A percentile compares a stretch with the other conserved stretches of the same genome.
phyloP scores from a whole-genome alignment of 345 rosid species.

The Eucalyptus cloeziana region DNA sequence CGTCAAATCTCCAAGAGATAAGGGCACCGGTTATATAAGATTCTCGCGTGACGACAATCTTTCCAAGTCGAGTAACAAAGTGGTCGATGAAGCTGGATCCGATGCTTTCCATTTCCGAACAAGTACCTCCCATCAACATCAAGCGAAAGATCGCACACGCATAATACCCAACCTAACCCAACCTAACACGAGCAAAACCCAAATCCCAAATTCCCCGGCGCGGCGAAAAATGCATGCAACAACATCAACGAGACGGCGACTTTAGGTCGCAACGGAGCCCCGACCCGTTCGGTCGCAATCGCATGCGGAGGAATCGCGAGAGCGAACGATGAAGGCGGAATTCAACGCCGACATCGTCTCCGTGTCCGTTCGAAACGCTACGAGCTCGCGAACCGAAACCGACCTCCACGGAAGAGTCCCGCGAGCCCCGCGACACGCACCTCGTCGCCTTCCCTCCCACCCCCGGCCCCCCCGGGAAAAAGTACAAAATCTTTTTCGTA shows the following conservation, averaged over 20 bases:
- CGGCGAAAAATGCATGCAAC: neutral
- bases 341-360: neutral
- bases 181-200: neutral
- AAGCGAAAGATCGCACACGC: neutral
- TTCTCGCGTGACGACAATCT: neutral
- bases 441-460: neutral
- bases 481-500: neutral
- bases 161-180: neutral
- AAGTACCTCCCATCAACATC: neutral
- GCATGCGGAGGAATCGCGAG: neutral
- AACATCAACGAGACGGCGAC: neutral
- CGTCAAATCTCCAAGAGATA: neutral
- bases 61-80: neutral
- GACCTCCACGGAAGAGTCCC: neutral
- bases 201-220: neutral
- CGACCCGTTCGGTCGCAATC: neutral
- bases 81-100: neutral
- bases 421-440: neutral
- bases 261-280: neutral
- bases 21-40: neutral
- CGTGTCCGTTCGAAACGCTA: neutral
- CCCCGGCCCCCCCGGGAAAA: too few relatives aligned
- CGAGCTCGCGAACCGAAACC: neutral
- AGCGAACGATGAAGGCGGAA: neutral
- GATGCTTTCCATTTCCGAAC: neutral